These are phyloP conservation scores for Calonectria fujianensis DNA, from an alignment of 2,329 filamentous ascomycete species.

Conservation along the genomic window DNA sequence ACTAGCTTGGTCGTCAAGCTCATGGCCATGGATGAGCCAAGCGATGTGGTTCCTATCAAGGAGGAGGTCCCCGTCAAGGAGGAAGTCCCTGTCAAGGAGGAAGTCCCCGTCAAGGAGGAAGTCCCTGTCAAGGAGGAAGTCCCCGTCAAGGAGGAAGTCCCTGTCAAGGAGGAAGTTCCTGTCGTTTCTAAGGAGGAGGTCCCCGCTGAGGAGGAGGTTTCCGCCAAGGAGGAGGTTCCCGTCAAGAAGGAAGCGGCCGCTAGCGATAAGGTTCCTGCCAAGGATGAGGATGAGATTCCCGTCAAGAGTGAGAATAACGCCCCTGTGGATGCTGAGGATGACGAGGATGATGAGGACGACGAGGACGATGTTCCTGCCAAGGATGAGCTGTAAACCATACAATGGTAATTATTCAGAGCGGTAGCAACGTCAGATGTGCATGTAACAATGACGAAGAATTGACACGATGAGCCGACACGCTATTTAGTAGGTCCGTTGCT, in stretches of 20 bases:
- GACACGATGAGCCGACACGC: constrained; percentile 4
- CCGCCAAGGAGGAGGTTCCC: not conserved
- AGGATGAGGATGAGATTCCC: not conserved
- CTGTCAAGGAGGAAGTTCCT: not conserved
- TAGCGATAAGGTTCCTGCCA: not conserved
- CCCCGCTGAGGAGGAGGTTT: not conserved
- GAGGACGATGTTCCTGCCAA: constrained; percentile 56
- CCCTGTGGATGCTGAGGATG: constrained; percentile 36
- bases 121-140: not conserved
- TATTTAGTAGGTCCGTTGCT: constrained; percentile 31
- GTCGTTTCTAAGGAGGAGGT: not conserved
- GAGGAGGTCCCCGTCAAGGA: constrained; percentile 62
- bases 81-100: not conserved
- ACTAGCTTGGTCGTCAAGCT: constrained; percentile 99
- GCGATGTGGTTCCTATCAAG: constrained; percentile 56
- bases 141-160: not conserved
- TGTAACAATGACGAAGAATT: constrained; percentile 30
- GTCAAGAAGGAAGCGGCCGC: not conserved
- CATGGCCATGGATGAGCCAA: constrained; percentile 91
- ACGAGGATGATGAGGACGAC: not conserved
- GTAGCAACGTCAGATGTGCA: constrained; percentile 17
- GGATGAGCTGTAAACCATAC: constrained; percentile 68
- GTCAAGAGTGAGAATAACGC: not conserved
- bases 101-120: not conserved
- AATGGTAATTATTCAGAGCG: constrained; percentile 1